These are phyloP conservation scores for Endocarpon pusillum DNA, from an alignment of 495 filamentous ascomycete genomes.

Conservation along the genomic window DNA sequence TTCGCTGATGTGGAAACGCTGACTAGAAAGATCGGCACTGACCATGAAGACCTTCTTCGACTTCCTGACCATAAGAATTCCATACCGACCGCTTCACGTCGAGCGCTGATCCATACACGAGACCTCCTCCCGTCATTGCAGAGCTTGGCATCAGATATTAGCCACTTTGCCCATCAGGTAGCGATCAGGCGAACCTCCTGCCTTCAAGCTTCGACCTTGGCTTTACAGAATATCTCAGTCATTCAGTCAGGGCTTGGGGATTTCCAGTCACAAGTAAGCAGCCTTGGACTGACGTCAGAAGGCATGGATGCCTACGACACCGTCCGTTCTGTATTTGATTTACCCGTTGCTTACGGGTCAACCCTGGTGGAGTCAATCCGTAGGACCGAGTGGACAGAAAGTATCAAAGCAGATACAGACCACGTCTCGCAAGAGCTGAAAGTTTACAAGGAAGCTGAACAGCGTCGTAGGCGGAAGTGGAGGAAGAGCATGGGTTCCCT, in stretches of 20 bases:
- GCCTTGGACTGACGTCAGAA: constrained; percentile 50
- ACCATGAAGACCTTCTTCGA: constrained; percentile 62
- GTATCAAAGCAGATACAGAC: constrained; percentile 68
- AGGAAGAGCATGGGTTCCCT: constrained; percentile 52
- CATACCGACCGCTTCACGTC: constrained; percentile 64
- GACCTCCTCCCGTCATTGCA: constrained; percentile 68
- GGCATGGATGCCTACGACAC: constrained; percentile 57
- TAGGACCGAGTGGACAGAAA: constrained; percentile 78
- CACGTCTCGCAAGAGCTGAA: constrained; percentile 84
- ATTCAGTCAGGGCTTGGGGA: constrained; percentile 57
- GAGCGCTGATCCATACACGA: constrained; percentile 71
- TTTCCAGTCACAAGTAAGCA: constrained; percentile 50
- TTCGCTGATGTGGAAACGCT: constrained; percentile 76
- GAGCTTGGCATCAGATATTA: constrained; percentile 57
- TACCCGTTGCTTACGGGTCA: constrained; percentile 79
- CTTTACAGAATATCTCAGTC: constrained; percentile 64
- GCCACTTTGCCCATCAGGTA: constrained; percentile 48
- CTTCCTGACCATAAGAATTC: constrained; percentile 53
- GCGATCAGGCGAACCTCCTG: constrained; percentile 44
- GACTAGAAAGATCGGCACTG: constrained; percentile 68
- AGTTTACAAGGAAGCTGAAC: constrained; percentile 75
- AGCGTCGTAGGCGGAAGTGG: constrained; percentile 79
- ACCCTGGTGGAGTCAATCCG: constrained; percentile 71
- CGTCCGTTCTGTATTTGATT: constrained; percentile 53
- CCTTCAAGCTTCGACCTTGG: constrained; percentile 38